phyloP scores from a whole-genome alignment of 306 rosid species.

The Fragaria ananassa region DNA sequence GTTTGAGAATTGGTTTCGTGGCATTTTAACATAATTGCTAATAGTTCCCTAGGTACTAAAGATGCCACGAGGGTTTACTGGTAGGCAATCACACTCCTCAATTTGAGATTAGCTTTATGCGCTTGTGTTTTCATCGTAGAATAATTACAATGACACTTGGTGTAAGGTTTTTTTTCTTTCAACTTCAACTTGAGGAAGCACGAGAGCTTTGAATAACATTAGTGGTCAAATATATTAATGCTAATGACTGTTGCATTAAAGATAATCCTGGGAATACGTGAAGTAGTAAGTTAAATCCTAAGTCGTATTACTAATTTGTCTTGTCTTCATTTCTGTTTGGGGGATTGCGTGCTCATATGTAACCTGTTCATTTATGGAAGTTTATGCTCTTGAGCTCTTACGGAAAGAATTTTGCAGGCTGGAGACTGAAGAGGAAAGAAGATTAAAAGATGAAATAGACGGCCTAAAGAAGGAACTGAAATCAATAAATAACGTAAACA shows the following conservation, averaged over 20 bases:
- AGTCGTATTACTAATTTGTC: background rate
- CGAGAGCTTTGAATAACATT: background rate
- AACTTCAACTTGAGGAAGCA: background rate
- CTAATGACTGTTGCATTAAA: background rate
- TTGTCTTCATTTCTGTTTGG: background rate
- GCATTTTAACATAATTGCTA: background rate
- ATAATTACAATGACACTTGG: background rate
- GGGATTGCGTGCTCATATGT: slow-evolving; percentile 9
- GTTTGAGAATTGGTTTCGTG: background rate
- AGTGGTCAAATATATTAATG: background rate
- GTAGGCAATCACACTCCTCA: background rate
- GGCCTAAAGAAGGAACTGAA: slow-evolving; percentile 63
- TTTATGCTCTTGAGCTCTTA: slow-evolving; percentile 35
- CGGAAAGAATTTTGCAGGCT: slow-evolving; percentile 49
- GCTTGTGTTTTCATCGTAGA: background rate
- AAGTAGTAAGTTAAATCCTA: background rate
- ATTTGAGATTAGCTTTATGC: background rate
- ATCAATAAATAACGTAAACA: slow-evolving; percentile 31
- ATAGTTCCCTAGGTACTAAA: background rate
- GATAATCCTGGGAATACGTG: background rate
- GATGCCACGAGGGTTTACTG: no score
- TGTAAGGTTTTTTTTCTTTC: background rate
- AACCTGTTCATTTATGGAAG: background rate
- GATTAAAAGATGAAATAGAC: slow-evolving; percentile 77
- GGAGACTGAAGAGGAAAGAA: slow-evolving; percentile 68